Conservation (phyloP, 2,329 filamentous ascomycete genomes). For the Talaromyces funiculosus region DNA sequence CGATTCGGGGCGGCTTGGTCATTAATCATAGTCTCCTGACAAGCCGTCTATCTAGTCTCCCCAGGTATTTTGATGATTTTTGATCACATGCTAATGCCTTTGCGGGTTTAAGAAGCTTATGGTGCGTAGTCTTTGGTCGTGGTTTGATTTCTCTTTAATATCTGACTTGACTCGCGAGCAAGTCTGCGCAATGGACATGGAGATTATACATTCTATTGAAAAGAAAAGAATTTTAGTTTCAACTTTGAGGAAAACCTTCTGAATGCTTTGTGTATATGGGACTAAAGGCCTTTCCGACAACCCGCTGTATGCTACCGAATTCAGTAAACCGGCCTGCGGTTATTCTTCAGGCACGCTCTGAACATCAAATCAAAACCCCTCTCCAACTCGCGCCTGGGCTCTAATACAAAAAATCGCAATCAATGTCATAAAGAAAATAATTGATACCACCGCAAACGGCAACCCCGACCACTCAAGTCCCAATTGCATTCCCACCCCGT, state of each 20-base stretch:
- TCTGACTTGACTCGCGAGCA: background rate
- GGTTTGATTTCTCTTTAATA: background rate
- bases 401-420: slow-evolving; percentile 5
- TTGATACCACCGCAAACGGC: slow-evolving; percentile 22
- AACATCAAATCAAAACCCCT: background rate
- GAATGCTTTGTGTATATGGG: background rate
- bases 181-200: background rate
- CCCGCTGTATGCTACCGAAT: background rate
- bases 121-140: background rate
- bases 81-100: background rate
- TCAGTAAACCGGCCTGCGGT: background rate
- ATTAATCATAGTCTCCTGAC: background rate
- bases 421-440: slow-evolving; percentile 12
- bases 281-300: background rate
- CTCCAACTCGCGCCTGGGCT: background rate
- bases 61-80: background rate
- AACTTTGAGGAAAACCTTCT: background rate
- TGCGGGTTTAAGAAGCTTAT: background rate
- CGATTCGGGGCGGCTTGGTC: background rate
- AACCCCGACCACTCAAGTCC: slow-evolving; percentile 25
- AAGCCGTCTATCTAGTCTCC: background rate
- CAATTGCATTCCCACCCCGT: slow-evolving; percentile 21
- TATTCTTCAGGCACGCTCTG: background rate
- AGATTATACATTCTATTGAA: background rate
- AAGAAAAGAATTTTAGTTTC: background rate